Conservation (phyloP, 305 asterid species). For the Fraxinus greggii region DNA sequence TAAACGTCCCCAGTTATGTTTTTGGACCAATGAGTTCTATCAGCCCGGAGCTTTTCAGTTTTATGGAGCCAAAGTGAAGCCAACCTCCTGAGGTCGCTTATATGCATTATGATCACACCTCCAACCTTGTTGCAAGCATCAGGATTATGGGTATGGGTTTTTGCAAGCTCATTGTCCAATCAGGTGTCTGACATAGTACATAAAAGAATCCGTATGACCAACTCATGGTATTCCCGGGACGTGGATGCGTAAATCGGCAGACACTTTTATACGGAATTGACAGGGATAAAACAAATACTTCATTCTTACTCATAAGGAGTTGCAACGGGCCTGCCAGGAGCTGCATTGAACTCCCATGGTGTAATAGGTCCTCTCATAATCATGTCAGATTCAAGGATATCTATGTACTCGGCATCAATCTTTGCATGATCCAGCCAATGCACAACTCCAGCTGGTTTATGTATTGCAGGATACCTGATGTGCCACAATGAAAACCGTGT, state of each 20-base stretch:
- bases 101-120: slow-evolving; percentile 90
- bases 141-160: slow-evolving; percentile 81
- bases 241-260: background rate
- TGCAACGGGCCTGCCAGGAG: slow-evolving; percentile 71
- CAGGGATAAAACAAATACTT: background rate
- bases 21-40: slow-evolving; percentile 77
- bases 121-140: slow-evolving; percentile 91
- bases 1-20: slow-evolving; percentile 82
- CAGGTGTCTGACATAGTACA: slow-evolving; percentile 52
- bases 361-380: slow-evolving; percentile 91
- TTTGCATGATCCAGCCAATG: slow-evolving; percentile 93
- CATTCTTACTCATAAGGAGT: slow-evolving; percentile 85
- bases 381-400: slow-evolving; percentile 92
- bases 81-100: slow-evolving; percentile 66
- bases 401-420: slow-evolving; percentile 81
- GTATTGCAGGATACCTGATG: slow-evolving; percentile 93
- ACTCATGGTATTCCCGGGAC: background rate
- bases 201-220: slow-evolving; percentile 5
- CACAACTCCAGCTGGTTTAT: slow-evolving; percentile 86
- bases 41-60: slow-evolving; percentile 91
- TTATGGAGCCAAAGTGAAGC: slow-evolving; percentile 84
- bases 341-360: slow-evolving; percentile 94
- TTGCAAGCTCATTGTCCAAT: slow-evolving; percentile 93
- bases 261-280: background rate
- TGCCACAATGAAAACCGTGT: slow-evolving; percentile 19